Base-by-base conservation (phyloP, 495 filamentous ascomycete genomes). In the Oleoguttula mirabilis region DNA sequence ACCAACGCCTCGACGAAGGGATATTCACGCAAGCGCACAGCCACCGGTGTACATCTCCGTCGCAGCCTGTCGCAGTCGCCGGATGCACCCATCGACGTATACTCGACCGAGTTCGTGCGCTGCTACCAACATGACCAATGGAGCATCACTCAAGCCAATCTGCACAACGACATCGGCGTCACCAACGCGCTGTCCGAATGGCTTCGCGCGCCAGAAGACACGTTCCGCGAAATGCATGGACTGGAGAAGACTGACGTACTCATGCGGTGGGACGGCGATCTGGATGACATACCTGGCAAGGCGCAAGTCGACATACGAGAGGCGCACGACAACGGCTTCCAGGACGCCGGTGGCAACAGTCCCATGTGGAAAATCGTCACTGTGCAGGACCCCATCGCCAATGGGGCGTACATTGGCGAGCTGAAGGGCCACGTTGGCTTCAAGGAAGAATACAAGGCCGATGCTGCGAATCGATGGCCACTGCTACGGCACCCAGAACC, bases 361-460 rank as follows among this genome's bases (percentile, higher is more conserved):
- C 63, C 81, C 36, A 64, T 60, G n/a, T 88, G 80, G 77, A 80
- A 79, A 50, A 75, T 71, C 31, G 66, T 95, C 21, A 78, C 69
- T 14, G 78, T 77, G n/a, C 17, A 33, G 12, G 70, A 76, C 58
- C 46, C 60, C 16, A 72, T 86, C 15, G 68, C 64, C 3, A 75
- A 77, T 47, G 73, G 79, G 25, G 72, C 75, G 4, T 78, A 80
- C 16, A 75, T 98, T 39, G 81, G 88, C 16, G 85, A 96, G 56
- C 70, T 95, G 30, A 87, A 80, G 52, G 90, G 90, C 31, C 76
- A 81, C 52, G 77, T 98, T 32, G 88, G 84, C 1, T 71, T 80
- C 35, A 76, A 83, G 48, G 74, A 79, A 25, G 71, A 80, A 25
- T 95, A 95, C 55, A 81, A 73, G 43, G 62, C 71, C 6, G 78